A percentile compares a stretch with the other conserved stretches of the same genome.
These are phyloP conservation scores for Inga laurina DNA, from an alignment of 306 rosid genomes.

Conservation along the genomic window DNA sequence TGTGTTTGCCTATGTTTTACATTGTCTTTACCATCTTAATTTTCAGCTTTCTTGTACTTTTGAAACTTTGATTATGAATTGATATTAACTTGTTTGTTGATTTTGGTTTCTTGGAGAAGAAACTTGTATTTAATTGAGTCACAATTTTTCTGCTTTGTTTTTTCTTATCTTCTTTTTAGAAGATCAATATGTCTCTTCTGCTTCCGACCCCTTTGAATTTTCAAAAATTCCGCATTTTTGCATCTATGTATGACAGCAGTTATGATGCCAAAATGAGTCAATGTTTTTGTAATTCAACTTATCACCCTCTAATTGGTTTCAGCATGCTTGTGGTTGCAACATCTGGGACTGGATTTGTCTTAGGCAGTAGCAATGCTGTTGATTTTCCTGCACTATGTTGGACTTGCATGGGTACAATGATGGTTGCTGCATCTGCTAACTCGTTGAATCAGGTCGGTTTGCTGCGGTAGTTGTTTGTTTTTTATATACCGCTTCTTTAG, in stretches of 20 bases:
- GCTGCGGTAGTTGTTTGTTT: background rate
- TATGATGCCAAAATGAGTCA: background rate
- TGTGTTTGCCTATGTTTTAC: background rate
- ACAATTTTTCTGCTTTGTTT: background rate
- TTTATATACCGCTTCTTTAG: background rate
- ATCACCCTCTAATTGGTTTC: conserved; percentile 24
- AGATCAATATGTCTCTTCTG: background rate
- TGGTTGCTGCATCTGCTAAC: conserved; percentile 97
- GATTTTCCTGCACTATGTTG: conserved; percentile 69
- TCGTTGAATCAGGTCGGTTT: conserved; percentile 85
- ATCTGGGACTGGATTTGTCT: conserved; percentile 91
- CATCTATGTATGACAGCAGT: background rate
- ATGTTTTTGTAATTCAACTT: background rate
- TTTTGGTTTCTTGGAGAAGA: background rate
- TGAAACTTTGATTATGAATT: background rate
- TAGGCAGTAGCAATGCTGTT: conserved; percentile 73
- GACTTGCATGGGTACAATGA: conserved; percentile 96
- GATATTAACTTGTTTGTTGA: background rate
- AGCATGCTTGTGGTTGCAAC: conserved; percentile 97
- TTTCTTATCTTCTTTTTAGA: background rate
- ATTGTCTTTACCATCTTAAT: background rate
- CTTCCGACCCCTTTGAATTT: background rate
- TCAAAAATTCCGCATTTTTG: too few species aligned
- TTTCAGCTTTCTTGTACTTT: background rate
- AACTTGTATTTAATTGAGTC: background rate